Percentiles rank a stretch among this genome's conserved stretches.
Conservation (phyloP, 441 rosid genomes). For the Melastoma candidum region DNA sequence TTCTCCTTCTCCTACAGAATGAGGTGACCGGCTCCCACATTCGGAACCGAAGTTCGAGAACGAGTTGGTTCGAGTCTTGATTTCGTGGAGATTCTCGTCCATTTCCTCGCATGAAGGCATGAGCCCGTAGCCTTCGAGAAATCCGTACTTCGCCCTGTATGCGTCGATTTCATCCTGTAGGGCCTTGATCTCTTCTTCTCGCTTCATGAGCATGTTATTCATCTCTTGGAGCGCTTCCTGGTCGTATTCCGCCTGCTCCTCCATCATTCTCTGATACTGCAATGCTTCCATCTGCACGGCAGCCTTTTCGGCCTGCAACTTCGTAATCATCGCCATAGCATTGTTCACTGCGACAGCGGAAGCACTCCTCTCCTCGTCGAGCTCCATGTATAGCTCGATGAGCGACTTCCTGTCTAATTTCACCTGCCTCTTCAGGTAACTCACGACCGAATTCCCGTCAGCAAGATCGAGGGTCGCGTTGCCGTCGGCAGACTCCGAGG, state of each 20-base stretch:
- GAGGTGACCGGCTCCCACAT: constrained; percentile 11
- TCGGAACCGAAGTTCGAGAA: constrained; percentile 12
- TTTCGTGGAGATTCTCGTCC: constrained; percentile 24
- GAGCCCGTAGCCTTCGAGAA: constrained; percentile 28
- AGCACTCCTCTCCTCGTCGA: constrained; percentile 90
- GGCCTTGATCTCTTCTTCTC: constrained; percentile 53
- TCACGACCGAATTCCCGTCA: constrained; percentile 43
- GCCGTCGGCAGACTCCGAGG: constrained; percentile 34
- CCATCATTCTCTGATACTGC: constrained; percentile 99
- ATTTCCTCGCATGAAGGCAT: constrained; percentile 17
- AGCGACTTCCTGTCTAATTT: constrained; percentile 71
- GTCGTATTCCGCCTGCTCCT: constrained; percentile 89
- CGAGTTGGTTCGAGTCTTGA: constrained; percentile 16
- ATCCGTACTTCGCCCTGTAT: constrained; percentile 48
- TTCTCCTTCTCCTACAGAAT: not conserved
- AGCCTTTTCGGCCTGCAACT: constrained; percentile 91
- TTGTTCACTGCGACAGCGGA: constrained; percentile 91
- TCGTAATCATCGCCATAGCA: constrained; percentile 95
- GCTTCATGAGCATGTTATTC: constrained; percentile 41
- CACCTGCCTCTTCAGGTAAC: constrained; percentile 59
- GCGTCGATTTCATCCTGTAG: constrained; percentile 58
- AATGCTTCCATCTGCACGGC: constrained; percentile 98
- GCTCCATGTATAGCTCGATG: constrained; percentile 72
- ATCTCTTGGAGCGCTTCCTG: constrained; percentile 72
- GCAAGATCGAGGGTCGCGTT: constrained; percentile 22